A percentile compares a stretch with the other conserved stretches of the same genome.
Evolutionary conservation across 148 eudicot genomes (phyloP).

Genomic region (Fagopyrum homotropicum): DNA sequence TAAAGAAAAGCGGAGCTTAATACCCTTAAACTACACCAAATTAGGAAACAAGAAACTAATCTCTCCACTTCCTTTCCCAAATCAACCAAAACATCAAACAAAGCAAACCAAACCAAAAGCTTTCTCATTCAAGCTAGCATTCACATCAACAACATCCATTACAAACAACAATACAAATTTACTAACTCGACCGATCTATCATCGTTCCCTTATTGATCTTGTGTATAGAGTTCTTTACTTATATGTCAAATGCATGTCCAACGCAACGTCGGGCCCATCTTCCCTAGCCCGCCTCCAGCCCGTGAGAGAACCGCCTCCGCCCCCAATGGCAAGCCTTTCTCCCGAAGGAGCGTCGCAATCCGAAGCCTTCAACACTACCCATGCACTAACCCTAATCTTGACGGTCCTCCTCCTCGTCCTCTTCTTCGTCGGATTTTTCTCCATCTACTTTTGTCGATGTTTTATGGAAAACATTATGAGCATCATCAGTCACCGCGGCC

Average conservation of each 20-base stretch:
- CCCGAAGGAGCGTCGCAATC: not conserved
- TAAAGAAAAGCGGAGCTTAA: not conserved
- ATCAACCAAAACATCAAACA: not conserved
- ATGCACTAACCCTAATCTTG: slow-evolving; percentile 43
- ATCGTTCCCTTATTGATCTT: not conserved
- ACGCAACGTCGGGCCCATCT: not conserved
- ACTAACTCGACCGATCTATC: not conserved
- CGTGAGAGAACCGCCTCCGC: not conserved
- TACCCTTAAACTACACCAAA: not conserved
- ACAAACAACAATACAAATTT: not conserved
- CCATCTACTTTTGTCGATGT: slow-evolving; percentile 63
- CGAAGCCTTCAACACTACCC: slow-evolving; percentile 10
- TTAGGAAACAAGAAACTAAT: not conserved
- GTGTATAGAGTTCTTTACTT: not conserved
- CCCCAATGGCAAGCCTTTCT: not conserved
- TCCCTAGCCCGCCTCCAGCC: not conserved
- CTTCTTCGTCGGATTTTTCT: slow-evolving; percentile 63
- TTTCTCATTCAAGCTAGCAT: not conserved
- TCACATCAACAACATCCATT: not conserved
- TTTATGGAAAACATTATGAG: slow-evolving; percentile 38
- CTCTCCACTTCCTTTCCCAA: not conserved
- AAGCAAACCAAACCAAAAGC: not conserved
- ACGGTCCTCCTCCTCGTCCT: slow-evolving; percentile 44
- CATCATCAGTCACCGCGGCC: slow-evolving; percentile 28
- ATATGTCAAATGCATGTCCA: slow-evolving; percentile 3